phyloP scores from a whole-genome alignment of 495 filamentous ascomycete species.

The Neurospora tetrasperma region DNA sequence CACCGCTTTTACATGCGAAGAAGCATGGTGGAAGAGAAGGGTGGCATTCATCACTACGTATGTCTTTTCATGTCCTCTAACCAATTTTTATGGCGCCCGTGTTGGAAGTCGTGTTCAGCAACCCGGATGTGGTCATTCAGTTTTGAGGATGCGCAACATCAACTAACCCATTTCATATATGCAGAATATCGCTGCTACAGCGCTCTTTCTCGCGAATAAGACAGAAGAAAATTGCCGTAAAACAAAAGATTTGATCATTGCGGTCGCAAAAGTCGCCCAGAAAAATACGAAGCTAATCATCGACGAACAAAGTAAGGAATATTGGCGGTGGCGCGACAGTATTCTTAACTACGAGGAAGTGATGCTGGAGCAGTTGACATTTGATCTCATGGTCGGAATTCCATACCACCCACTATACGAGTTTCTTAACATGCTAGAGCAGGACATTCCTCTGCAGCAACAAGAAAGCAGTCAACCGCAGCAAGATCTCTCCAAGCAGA shows the following conservation, averaged over 20 bases:
- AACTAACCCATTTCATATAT: conserved; percentile 3
- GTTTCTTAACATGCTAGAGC: conserved; percentile 54
- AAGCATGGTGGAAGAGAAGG: conserved; percentile 58
- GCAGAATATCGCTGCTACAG: conserved; percentile 71
- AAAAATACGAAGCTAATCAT: conserved; percentile 79
- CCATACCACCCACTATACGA: conserved; percentile 77
- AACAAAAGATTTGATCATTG: conserved; percentile 83
- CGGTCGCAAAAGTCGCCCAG: conserved; percentile 87
- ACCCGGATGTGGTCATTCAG: background rate
- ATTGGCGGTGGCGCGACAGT: conserved; percentile 91
- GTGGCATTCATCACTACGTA: conserved; percentile 77
- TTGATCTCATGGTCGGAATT: conserved; percentile 80
- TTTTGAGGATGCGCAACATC: background rate
- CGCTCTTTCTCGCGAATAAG: conserved; percentile 90
- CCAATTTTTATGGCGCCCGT: background rate
- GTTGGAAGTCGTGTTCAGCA: background rate
- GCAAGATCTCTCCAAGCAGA: background rate
- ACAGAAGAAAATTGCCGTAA: conserved; percentile 93
- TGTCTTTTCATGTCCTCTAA: conserved; percentile 15
- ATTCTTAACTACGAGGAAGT: conserved; percentile 85
- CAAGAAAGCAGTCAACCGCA: background rate
- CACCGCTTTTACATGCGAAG: conserved; percentile 91
- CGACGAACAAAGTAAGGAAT: conserved; percentile 93
- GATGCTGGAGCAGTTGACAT: conserved; percentile 84
- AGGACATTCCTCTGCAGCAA: background rate